Evolutionary conservation across 352 stramenopile species (phyloP).

Genomic region (Globisporangium yorkense): DNA sequence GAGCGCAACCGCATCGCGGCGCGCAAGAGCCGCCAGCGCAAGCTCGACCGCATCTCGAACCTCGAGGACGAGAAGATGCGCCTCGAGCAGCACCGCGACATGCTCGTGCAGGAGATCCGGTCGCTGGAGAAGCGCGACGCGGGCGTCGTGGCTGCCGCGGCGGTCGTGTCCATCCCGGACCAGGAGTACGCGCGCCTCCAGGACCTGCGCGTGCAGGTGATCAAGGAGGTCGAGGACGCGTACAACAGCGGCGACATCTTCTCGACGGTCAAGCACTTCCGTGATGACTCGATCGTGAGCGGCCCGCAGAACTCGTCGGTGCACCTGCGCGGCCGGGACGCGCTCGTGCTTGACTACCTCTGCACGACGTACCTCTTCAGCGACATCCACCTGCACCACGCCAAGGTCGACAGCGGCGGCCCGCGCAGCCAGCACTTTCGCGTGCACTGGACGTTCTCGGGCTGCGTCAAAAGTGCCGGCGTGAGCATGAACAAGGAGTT

Average conservation of each 20-base stretch:
- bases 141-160: conserved; percentile 20
- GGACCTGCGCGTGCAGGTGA: conserved; percentile 70
- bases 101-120: conserved; percentile 82
- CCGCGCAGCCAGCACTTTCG: conserved; percentile 82
- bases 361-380: conserved; percentile 82
- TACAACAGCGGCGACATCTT: conserved; percentile 81
- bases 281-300: conserved; percentile 86
- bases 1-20: conserved; percentile 83
- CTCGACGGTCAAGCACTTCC: conserved; percentile 72
- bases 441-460: conserved; percentile 79
- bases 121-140: conserved; percentile 78
- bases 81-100: conserved; percentile 81
- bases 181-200: conserved; percentile 76
- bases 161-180: conserved; percentile 70
- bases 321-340: conserved; percentile 74
- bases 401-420: conserved; percentile 77
- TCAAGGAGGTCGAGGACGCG: conserved; percentile 71
- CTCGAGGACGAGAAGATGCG: conserved; percentile 86
- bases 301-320: conserved; percentile 83
- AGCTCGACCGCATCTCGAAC: conserved; percentile 83
- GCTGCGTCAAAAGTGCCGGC: conserved; percentile 64
- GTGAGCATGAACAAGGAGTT: conserved; percentile 89
- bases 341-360: conserved; percentile 81
- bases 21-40: conserved; percentile 77
- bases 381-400: conserved; percentile 69